Evolutionary conservation across 1,284 basidiomycete genomes (phyloP).

Genomic region (Melampsora larici-populina): DNA sequence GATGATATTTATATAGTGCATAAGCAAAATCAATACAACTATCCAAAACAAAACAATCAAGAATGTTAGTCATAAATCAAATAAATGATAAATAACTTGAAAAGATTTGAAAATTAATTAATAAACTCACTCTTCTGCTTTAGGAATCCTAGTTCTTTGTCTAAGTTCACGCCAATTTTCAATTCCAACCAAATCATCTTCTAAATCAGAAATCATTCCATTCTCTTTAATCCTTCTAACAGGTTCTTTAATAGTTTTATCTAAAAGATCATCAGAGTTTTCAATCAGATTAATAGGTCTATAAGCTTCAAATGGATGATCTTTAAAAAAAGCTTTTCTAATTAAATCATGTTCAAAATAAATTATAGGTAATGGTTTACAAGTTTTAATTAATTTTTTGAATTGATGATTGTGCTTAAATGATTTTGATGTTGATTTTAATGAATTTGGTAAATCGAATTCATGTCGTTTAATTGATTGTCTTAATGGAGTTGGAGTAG

Average conservation of each 20-base stretch:
- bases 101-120: background rate
- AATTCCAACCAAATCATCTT: slow-evolving; percentile 10
- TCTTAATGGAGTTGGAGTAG: slow-evolving; percentile 28
- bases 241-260: background rate
- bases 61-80: background rate
- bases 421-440: background rate
- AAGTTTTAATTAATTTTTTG: background rate
- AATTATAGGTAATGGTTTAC: slow-evolving; percentile 15
- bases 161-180: slow-evolving; percentile 1
- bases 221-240: background rate
- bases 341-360: slow-evolving; percentile 16
- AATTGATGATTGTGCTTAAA: background rate
- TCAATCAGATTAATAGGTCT: slow-evolving; percentile 27
- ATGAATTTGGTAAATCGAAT: background rate
- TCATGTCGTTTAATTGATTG: background rate
- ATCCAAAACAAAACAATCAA: background rate
- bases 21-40: slow-evolving; percentile 40
- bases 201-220: background rate
- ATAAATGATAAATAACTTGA: background rate
- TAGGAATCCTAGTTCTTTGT: slow-evolving; percentile 23
- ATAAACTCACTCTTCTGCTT: slow-evolving; percentile 24
- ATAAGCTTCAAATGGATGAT: slow-evolving; percentile 44
- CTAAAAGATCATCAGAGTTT: background rate
- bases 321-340: slow-evolving; percentile 32
- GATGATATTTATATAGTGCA: slow-evolving; percentile 1